phyloP scores from a whole-genome alignment of 768 basidiomycete genomes.

The Pleurotus sapidus region DNA sequence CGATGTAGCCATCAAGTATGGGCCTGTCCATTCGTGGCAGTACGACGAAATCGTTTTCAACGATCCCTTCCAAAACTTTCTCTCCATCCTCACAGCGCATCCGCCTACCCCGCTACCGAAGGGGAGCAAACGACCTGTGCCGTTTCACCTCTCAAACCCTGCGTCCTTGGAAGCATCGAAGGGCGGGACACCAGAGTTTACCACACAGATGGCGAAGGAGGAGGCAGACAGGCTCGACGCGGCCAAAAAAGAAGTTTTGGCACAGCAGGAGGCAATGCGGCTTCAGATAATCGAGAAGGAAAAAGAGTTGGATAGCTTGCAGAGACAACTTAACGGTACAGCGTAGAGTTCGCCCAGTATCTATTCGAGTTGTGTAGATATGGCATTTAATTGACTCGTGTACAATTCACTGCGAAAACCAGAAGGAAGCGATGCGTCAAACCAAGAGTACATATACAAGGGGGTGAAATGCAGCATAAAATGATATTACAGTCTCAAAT shows the following conservation, averaged over 20 bases:
- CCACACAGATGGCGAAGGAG: slow-evolving; percentile 78
- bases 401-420: too few relatives aligned
- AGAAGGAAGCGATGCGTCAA: too few relatives aligned
- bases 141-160: slow-evolving; percentile 68
- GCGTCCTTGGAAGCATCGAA: slow-evolving; percentile 56
- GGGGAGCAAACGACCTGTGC: slow-evolving; percentile 55
- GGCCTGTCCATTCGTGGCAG: slow-evolving; percentile 95
- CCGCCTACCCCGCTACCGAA: slow-evolving; percentile 82
- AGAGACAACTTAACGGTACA: slow-evolving; percentile 42
- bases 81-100: slow-evolving; percentile 75
- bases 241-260: slow-evolving; percentile 65
- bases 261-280: slow-evolving; percentile 76
- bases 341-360: too few relatives aligned
- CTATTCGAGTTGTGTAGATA: too few relatives aligned
- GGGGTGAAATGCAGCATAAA: too few relatives aligned
- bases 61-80: slow-evolving; percentile 87
- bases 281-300: slow-evolving; percentile 73
- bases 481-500: too few relatives aligned
- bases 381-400: too few relatives aligned
- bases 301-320: slow-evolving; percentile 71
- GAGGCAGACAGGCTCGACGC: slow-evolving; percentile 80
- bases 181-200: slow-evolving; percentile 81
- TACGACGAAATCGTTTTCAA: slow-evolving; percentile 98
- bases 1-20: slow-evolving; percentile 61
- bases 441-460: too few relatives aligned